phyloP scores from a whole-genome alignment of 306 rosid genomes.

The Dicorynia guianensis region DNA sequence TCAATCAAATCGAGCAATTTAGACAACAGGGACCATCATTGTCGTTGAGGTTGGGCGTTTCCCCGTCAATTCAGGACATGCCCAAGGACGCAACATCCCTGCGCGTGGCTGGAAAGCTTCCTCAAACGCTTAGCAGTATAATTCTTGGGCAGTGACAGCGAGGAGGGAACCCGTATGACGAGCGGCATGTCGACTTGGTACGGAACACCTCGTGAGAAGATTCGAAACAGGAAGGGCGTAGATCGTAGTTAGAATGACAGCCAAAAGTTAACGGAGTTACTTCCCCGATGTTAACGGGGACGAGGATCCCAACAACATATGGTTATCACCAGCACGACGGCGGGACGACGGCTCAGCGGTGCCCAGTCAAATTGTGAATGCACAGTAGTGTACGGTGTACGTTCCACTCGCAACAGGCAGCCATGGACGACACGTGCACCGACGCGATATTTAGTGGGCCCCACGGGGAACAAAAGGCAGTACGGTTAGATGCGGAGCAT shows the following conservation, averaged over 20 bases:
- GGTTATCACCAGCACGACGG: not conserved
- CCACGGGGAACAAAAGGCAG: constrained; percentile 22
- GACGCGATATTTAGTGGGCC: constrained; percentile 40
- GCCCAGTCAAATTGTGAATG: too few species aligned
- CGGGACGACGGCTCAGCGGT: too few species aligned
- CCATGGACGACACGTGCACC: constrained; percentile 58
- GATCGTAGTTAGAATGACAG: not conserved
- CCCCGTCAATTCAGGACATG: not conserved
- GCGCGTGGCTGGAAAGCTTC: constrained; percentile 15
- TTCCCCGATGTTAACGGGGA: constrained; percentile 48
- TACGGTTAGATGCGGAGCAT: constrained; percentile 34
- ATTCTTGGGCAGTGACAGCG: too few species aligned
- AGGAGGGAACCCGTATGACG: not conserved
- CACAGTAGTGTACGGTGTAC: not conserved
- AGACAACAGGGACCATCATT: too few species aligned
- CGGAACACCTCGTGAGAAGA: not conserved
- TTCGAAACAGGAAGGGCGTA: not conserved
- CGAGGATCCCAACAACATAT: not conserved
- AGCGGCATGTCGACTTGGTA: too few species aligned
- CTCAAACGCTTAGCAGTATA: too few species aligned
- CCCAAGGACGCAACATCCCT: not conserved
- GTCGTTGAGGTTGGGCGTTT: not conserved
- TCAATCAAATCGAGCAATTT: too few species aligned
- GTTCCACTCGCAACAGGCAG: not conserved
- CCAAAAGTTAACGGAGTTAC: constrained; percentile 17